Evolutionary conservation across 2,329 filamentous ascomycete genomes (phyloP).

Genomic region (Pyrenophora tritici-repentis): DNA sequence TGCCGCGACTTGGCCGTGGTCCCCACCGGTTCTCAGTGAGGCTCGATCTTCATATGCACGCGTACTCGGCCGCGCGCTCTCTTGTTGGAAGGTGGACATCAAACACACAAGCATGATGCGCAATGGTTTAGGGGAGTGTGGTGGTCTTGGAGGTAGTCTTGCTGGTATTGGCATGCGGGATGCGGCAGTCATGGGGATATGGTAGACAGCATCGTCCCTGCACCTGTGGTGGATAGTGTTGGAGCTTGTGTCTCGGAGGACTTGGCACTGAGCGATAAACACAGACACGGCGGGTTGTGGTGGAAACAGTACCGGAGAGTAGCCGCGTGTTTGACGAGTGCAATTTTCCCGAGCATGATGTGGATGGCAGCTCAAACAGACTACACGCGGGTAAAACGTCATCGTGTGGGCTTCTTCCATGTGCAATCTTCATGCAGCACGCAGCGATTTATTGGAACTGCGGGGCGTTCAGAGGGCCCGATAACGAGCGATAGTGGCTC

Average conservation of each 20-base stretch:
- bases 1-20: not conserved
- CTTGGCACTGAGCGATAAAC: not conserved
- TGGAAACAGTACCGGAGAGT: constrained; percentile 5
- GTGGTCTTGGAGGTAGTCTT: no score
- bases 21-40: constrained; percentile 12
- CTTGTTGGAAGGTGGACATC: no score
- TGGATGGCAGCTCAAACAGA: constrained; percentile 2
- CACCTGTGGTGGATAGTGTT: not conserved
- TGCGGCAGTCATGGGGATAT: no score
- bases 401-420: constrained; percentile 10
- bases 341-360: not conserved
- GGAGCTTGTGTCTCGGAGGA: not conserved
- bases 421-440: constrained; percentile 7
- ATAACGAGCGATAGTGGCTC: constrained; percentile 3
- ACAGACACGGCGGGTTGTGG: not conserved
- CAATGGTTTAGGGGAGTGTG: not conserved
- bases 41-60: constrained; percentile 4
- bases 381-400: constrained; percentile 11
- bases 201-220: no score
- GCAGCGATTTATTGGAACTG: constrained; percentile 9
- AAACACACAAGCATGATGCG: constrained; percentile 1
- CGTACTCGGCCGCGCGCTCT: constrained; percentile 6
- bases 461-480: constrained; percentile 6
- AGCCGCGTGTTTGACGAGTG: not conserved
- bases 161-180: no score